These are phyloP conservation scores for Penicillium robsamsonii DNA, from an alignment of 495 filamentous ascomycete genomes.

Conservation along the genomic window DNA sequence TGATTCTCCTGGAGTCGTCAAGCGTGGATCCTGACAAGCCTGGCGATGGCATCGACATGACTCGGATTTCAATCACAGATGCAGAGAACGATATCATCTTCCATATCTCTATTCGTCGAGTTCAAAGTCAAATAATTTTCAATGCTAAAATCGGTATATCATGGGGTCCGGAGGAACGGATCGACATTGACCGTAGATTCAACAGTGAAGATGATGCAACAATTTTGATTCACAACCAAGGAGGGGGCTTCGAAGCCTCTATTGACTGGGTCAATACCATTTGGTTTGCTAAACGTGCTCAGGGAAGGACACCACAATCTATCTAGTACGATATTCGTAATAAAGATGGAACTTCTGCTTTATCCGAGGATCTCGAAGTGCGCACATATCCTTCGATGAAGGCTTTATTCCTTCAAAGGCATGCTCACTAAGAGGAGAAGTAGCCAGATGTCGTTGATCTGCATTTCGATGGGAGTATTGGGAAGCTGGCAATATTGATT, in stretches of 20 bases:
- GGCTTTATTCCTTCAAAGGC: constrained; percentile 11
- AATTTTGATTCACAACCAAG: constrained; percentile 11
- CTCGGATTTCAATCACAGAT: constrained; percentile 5
- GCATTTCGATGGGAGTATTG: neutral
- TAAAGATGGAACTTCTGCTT: neutral
- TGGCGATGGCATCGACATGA: constrained; percentile 5
- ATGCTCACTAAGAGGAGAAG: constrained; percentile 4
- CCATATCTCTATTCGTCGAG: constrained; percentile 10
- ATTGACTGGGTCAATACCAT: constrained; percentile 13
- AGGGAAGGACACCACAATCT: neutral
- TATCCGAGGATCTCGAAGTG: constrained; percentile 8
- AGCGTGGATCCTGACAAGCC: neutral
- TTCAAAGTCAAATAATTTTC: constrained; percentile 7
- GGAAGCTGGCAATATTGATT: neutral
- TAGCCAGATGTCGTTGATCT: neutral
- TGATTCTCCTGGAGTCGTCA: constrained; percentile 11
- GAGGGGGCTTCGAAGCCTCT: constrained; percentile 10
- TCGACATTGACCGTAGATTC: constrained; percentile 5
- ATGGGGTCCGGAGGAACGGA: constrained; percentile 10
- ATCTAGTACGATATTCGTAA: constrained; percentile 3
- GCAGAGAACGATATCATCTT: constrained; percentile 1
- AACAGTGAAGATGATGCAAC: constrained; percentile 3
- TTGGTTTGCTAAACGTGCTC: constrained; percentile 10
- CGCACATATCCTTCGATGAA: constrained; percentile 12
- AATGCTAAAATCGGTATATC: constrained; percentile 4